Evolutionary conservation across 2,329 filamentous ascomycete species (phyloP), one percentile per base, ranked within the genome.

Genomic region (Fusarium luffae): DNA sequence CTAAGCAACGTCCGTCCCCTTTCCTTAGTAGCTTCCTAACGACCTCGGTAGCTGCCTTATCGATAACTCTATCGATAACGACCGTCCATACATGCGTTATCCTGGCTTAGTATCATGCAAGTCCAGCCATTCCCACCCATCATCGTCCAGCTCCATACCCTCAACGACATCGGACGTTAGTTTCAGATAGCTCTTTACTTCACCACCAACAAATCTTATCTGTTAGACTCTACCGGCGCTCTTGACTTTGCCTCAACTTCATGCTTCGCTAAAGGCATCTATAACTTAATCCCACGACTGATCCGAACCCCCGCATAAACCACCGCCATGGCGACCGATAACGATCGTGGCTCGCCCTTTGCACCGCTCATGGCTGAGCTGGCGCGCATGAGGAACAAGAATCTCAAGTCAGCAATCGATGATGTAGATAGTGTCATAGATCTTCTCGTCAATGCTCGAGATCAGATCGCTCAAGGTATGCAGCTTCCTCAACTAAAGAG

Each of bases 401-500:
- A 90, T 32, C 86, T 94, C 46, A 87, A 87, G 6, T 88, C 91
- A 59, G 90, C 90, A 41, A 89, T 97, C 61, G 83, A 89, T 34
- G 90, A 97, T 85, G 92, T 97, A 19, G 93, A 98, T 77, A 87
- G 88, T 63, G 91, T 94, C 41, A 93, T 99, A 72, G 88, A 93
- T 67, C 81, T 93, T 60, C 88, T 99, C 28, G 87, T 89, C 68
- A 85, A 85, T 49, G 93, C 94, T 41, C 87, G 93, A 59, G 89
- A 93, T 68, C 85, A 88, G 70, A 91, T 98, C 63, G 90, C 90
- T 68, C 82, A 86, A 73, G 90, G 93, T 93, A 18, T 23, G 72
- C 37, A 41, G 37, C 19, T 7, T 12, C 37, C 30, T 51, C 47
- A 25, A 30, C 44, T 49, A 27, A 28, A 52, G 14, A 32, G 18